Conservation (phyloP, 768 basidiomycete species). For the Suillus cothurnatus region DNA sequence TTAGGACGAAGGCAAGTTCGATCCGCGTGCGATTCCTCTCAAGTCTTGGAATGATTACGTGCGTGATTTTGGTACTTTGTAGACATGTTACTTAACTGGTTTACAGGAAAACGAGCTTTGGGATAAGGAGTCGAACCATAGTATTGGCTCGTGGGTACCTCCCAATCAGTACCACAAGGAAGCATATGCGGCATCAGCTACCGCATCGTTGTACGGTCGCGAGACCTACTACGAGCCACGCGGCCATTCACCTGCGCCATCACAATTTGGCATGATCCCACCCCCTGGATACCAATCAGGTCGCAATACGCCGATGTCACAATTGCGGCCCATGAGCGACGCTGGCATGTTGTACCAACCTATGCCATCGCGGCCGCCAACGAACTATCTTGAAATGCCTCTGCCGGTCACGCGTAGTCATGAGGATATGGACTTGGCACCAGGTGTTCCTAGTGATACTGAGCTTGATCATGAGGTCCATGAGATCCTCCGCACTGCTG, state of each 20-base stretch:
- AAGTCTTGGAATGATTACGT: slow-evolving; percentile 98
- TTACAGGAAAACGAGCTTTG: slow-evolving; percentile 89
- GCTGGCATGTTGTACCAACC: slow-evolving; percentile 54
- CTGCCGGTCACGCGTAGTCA: slow-evolving; percentile 58
- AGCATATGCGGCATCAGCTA: slow-evolving; percentile 75
- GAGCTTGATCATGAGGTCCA: slow-evolving; percentile 80
- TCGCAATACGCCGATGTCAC: slow-evolving; percentile 59
- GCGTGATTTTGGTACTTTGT: slow-evolving; percentile 29
- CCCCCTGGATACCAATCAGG: slow-evolving; percentile 80
- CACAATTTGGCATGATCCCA: slow-evolving; percentile 57
- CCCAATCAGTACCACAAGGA: slow-evolving; percentile 70
- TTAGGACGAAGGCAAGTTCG: slow-evolving; percentile 97
- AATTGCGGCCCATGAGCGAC: slow-evolving; percentile 36
- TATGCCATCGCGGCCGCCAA: slow-evolving; percentile 67
- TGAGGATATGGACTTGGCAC: slow-evolving; percentile 48
- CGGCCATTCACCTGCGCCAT: slow-evolving; percentile 72
- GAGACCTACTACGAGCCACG: slow-evolving; percentile 85
- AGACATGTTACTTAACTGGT: slow-evolving; percentile 7
- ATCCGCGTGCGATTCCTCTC: slow-evolving; percentile 88
- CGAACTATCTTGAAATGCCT: slow-evolving; percentile 76
- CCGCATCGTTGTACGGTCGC: slow-evolving; percentile 83
- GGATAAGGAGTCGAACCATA: slow-evolving; percentile 97
- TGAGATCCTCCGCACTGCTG: slow-evolving; percentile 71
- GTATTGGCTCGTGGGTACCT: slow-evolving; percentile 91
- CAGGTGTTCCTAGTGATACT: slow-evolving; percentile 57